phyloP scores from a whole-genome alignment of 164 flowering plant species.

The Tetracentron sinense region DNA sequence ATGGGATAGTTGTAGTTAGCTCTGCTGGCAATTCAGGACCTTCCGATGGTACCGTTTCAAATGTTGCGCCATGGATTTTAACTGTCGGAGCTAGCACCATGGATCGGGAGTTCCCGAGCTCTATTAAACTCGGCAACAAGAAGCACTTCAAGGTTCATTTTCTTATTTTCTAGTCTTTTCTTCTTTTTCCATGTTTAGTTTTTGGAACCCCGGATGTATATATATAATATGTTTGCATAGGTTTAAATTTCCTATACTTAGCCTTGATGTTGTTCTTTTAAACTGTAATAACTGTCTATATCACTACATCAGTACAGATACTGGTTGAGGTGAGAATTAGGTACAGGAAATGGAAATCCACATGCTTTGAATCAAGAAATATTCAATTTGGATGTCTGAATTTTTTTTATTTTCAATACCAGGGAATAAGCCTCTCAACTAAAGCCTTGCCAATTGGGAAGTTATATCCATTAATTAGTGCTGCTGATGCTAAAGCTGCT shows the following conservation, averaged over 20 bases:
- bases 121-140: slow-evolving; percentile 42
- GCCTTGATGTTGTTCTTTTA: no score
- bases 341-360: no score
- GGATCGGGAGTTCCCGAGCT: slow-evolving; percentile 43
- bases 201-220: no score
- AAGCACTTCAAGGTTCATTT: slow-evolving; percentile 22
- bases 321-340: no score
- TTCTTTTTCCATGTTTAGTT: no score
- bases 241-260: no score
- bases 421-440: slow-evolving; percentile 54
- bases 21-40: slow-evolving; percentile 71
- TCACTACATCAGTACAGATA: no score
- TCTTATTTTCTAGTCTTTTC: neutral
- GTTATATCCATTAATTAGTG: slow-evolving; percentile 39
- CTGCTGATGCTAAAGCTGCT: slow-evolving; percentile 25
- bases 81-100: slow-evolving; percentile 72
- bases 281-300: no score
- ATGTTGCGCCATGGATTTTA: slow-evolving; percentile 61
- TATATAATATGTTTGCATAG: no score
- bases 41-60: slow-evolving; percentile 28
- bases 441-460: slow-evolving; percentile 28
- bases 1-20: slow-evolving; percentile 49
- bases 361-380: no score
- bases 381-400: no score
- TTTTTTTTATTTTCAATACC: neutral